Evolutionary conservation across 1,139 yeast genomes (phyloP), one percentile per base, ranked within the genome.

Genomic region (Pichia inconspicua): DNA sequence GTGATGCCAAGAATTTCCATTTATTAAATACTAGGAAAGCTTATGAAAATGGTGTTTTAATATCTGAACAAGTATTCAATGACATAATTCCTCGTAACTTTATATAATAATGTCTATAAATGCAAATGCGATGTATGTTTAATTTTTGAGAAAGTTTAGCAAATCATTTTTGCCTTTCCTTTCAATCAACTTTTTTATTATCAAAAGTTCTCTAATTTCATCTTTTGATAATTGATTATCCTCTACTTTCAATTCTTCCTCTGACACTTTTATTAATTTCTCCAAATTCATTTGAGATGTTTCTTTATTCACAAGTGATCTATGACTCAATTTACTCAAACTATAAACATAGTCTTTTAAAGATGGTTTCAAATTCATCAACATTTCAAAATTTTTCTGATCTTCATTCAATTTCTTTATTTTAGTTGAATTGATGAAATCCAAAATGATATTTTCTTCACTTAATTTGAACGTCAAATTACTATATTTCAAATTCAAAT

Each of bases 391-490:
- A 47, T 70, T 71, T 15, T 62, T 56, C 11, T 53, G 47, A 32
- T 60, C 55, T 41, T 66, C 67, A 5, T 61, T 58, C 1, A 66
- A 40, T 43, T 55, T 61, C 32, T 69, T 66, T 17, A 71, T 65
- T 46, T 70, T 73, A 1, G 68, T 66, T 40, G 68, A 72, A 43
- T 78, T 78, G 36, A 86, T 64, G 61, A 92, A 92, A 63, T 90
- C 96, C 32, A 89, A 66, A 43, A 84, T 67, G 5, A 92, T 73
- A 58, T 88, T 84, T 43, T 74, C 73, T 56, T 88, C 96, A 0
- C 89, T 86, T 2, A 89, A 59, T 50, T 84, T 69, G 62, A 81
- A 84, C 1, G 84, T 72, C 46, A 78, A 72, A 45, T 57, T 57
- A 14, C 55, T 52, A 15, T 45, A 49, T 34, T 78, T 73, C 41